phyloP scores from a whole-genome alignment of 2,329 filamentous ascomycete genomes.

The Monosporascus sp. region DNA sequence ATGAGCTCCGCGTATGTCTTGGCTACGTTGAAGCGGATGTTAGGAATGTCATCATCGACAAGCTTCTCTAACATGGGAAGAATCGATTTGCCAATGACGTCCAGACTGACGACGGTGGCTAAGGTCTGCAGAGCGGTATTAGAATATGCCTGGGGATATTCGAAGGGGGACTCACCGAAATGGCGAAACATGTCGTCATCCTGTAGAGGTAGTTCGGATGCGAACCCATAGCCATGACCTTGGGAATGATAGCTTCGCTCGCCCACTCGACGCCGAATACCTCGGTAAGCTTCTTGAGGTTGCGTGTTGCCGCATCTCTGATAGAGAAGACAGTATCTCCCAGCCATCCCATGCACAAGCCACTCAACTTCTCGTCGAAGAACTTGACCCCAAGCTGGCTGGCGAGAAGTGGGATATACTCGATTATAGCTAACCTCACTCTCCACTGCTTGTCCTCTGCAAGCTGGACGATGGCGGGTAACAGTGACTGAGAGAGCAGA shows the following conservation, averaged over 20 bases:
- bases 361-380: constrained; percentile 95
- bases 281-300: constrained; percentile 96
- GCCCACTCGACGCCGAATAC: constrained; percentile 99
- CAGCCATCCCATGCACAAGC: constrained; percentile 96
- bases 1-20: constrained; percentile 94
- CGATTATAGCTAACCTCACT: constrained; percentile 94
- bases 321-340: constrained; percentile 99
- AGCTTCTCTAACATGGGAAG: constrained; percentile 95
- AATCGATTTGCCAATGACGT: constrained; percentile 88
- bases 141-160: not conserved
- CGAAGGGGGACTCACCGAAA: constrained; percentile 67
- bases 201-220: constrained; percentile 98
- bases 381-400: constrained; percentile 95
- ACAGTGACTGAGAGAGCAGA: constrained; percentile 88
- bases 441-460: constrained; percentile 99
- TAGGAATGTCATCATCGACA: constrained; percentile 90
- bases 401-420: constrained; percentile 95
- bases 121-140: constrained; percentile 62
- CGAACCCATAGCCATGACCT: constrained; percentile 97
- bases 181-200: constrained; percentile 99
- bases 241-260: constrained; percentile 92
- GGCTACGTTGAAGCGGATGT: constrained; percentile 98
- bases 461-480: constrained; percentile 94
- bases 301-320: constrained; percentile 92
- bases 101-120: constrained; percentile 84